Conservation (phyloP, 257 asterid species). For the Scutellaria galericulata region DNA sequence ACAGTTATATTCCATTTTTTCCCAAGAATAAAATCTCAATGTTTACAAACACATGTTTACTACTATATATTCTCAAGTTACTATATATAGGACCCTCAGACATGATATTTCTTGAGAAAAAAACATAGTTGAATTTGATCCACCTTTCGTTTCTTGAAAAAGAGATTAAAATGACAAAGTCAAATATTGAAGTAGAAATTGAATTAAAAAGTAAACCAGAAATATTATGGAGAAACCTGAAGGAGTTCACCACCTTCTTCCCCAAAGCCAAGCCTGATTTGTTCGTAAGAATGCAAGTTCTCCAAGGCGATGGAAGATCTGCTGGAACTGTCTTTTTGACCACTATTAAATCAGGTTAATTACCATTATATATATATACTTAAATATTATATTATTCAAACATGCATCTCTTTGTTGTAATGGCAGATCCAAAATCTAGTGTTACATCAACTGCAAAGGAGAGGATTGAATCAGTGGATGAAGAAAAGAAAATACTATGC, state of each 20-base stretch:
- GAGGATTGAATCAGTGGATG: constrained; percentile 21
- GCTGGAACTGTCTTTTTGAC: not conserved
- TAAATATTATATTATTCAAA: no score
- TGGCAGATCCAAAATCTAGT: no score
- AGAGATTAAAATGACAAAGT: not conserved
- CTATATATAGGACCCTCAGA: no score
- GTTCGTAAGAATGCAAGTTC: not conserved
- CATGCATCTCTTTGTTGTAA: no score
- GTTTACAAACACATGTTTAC: no score
- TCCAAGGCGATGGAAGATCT: constrained; percentile 16
- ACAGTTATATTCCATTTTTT: no score
- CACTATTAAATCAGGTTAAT: not conserved
- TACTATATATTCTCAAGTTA: no score
- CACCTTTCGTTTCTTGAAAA: not conserved
- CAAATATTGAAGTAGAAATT: not conserved
- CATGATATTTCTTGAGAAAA: no score
- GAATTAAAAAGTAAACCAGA: not conserved
- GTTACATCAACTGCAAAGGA: not conserved
- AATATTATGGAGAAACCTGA: not conserved
- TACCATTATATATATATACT: not conserved
- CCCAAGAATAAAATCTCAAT: no score
- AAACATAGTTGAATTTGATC: no score
- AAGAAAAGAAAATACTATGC: constrained; percentile 4
- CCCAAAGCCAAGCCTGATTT: constrained; percentile 20
- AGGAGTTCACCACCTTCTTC: not conserved